Percentiles rank a stretch among this genome's conserved stretches.
Conservation (phyloP, 2,329 filamentous ascomycete genomes). For the Fusarium sp. region DNA sequence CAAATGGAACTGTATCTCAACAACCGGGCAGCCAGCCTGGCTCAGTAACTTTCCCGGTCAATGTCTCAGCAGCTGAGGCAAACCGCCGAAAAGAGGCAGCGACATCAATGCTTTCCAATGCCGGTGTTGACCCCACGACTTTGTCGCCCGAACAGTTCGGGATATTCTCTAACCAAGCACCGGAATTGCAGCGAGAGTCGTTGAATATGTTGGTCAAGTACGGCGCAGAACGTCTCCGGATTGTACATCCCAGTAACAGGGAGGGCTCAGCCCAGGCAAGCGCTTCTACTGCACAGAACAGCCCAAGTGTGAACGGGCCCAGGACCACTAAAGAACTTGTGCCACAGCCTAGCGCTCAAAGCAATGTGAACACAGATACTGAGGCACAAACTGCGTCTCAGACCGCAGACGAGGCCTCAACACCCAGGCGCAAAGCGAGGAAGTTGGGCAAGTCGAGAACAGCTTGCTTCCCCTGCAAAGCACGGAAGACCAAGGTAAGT, state of each 20-base stretch:
- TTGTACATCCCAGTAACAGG: slow-evolving; percentile 64
- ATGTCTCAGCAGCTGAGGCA: slow-evolving; percentile 59
- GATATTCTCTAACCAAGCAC: slow-evolving; percentile 70
- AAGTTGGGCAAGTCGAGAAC: slow-evolving; percentile 49
- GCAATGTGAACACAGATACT: slow-evolving; percentile 24
- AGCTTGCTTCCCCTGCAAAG: slow-evolving; percentile 54
- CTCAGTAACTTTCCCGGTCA: slow-evolving; percentile 46
- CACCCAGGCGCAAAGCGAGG: slow-evolving; percentile 26
- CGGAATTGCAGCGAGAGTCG: slow-evolving; percentile 65
- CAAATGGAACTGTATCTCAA: slow-evolving; percentile 21
- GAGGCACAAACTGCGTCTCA: slow-evolving; percentile 3
- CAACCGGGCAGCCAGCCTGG: slow-evolving; percentile 24
- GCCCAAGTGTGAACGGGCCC: slow-evolving; percentile 41
- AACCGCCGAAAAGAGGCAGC: slow-evolving; percentile 63
- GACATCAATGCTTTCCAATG: slow-evolving; percentile 58
- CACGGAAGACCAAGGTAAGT: slow-evolving; percentile 54
- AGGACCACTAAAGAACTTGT: slow-evolving; percentile 51
- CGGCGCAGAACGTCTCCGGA: slow-evolving; percentile 67
- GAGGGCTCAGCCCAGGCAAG: slow-evolving; percentile 47
- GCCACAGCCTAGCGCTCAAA: slow-evolving; percentile 38
- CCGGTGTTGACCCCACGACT: slow-evolving; percentile 63
- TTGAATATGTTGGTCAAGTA: slow-evolving; percentile 67
- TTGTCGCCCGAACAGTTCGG: slow-evolving; percentile 67
- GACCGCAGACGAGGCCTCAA: slow-evolving; percentile 4
- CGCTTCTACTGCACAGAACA: slow-evolving; percentile 42